Conservation (phyloP, 2,329 filamentous ascomycete genomes). For the Bipolaris sorokiniana region DNA sequence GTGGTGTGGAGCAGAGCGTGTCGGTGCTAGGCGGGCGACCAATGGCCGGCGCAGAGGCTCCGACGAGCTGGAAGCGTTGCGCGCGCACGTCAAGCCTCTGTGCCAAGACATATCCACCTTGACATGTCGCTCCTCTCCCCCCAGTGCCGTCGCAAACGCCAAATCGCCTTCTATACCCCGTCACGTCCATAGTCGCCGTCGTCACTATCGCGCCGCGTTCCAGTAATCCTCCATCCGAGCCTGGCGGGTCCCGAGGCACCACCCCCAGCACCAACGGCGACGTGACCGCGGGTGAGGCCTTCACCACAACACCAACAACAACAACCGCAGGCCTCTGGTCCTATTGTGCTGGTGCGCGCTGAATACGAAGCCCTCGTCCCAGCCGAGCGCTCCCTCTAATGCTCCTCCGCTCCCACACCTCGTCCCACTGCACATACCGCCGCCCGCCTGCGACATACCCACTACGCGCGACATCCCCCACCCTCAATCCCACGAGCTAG, state of each 20-base stretch:
- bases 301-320: background rate
- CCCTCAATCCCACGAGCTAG: slow-evolving; percentile 2
- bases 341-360: slow-evolving; percentile 13
- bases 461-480: slow-evolving; percentile 6
- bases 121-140: slow-evolving; percentile 5
- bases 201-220: slow-evolving; percentile 3
- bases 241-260: slow-evolving; percentile 24
- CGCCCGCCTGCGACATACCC: slow-evolving; percentile 12
- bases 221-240: slow-evolving; percentile 41
- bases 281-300: slow-evolving; percentile 22
- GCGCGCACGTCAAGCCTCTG: slow-evolving; percentile 5
- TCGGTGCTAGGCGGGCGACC: slow-evolving; percentile 4
- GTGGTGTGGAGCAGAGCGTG: slow-evolving; percentile 3
- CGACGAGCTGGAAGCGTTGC: slow-evolving; percentile 6
- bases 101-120: slow-evolving; percentile 15
- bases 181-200: slow-evolving; percentile 1
- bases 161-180: background rate
- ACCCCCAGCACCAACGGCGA: slow-evolving; percentile 10
- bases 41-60: slow-evolving; percentile 8
- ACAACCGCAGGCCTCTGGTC: slow-evolving; percentile 8
- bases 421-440: slow-evolving; percentile 12
- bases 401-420: slow-evolving; percentile 23
- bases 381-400: slow-evolving; percentile 19
- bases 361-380: background rate
- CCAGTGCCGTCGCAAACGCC: slow-evolving; percentile 12